These are phyloP conservation scores for Sarcodon sp. DNA, from an alignment of 768 basidiomycete species.

Conservation along the genomic window DNA sequence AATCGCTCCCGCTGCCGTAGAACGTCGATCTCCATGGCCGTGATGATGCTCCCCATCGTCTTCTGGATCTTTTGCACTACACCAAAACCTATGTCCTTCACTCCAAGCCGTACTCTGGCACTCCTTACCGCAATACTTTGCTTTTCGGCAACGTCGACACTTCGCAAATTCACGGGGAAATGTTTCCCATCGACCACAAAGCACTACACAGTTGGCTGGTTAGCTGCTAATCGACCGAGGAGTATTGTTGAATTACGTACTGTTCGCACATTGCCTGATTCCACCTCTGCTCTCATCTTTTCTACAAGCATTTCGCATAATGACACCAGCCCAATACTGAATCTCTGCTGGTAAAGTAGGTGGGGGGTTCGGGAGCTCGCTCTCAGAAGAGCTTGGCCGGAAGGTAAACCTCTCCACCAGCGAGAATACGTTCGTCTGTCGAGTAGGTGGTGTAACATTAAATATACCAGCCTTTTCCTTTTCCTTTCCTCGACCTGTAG, in stretches of 20 bases:
- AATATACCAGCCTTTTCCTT: conserved; percentile 22
- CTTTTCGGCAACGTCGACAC: conserved; percentile 89
- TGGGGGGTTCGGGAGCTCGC: conserved; percentile 50
- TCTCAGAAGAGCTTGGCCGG: conserved; percentile 76
- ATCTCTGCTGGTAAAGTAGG: conserved; percentile 79
- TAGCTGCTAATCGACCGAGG: conserved; percentile 1
- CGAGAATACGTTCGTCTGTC: conserved; percentile 88
- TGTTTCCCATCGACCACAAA: conserved; percentile 90
- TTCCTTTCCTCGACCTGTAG: conserved; percentile 34
- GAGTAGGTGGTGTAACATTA: conserved; percentile 8
- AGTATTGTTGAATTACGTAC: conserved; percentile 27
- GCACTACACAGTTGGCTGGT: conserved; percentile 36
- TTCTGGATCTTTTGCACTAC: conserved; percentile 49
- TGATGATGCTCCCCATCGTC: conserved; percentile 19
- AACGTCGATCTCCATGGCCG: conserved; percentile 4
- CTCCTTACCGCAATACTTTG: conserved; percentile 97
- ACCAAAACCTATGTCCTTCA: conserved; percentile 95
- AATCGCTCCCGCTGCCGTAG: conserved; percentile 6
- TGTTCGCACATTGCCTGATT: conserved; percentile 95
- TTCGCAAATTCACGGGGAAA: conserved; percentile 95
- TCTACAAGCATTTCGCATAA: conserved; percentile 98
- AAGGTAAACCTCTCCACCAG: conserved; percentile 96
- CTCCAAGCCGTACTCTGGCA: conserved; percentile 96
- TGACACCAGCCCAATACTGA: conserved; percentile 99
- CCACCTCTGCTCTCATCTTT: conserved; percentile 92